Base-by-base conservation (phyloP, 2,329 filamentous ascomycete species). In the Nigrospora sphaerica region DNA sequence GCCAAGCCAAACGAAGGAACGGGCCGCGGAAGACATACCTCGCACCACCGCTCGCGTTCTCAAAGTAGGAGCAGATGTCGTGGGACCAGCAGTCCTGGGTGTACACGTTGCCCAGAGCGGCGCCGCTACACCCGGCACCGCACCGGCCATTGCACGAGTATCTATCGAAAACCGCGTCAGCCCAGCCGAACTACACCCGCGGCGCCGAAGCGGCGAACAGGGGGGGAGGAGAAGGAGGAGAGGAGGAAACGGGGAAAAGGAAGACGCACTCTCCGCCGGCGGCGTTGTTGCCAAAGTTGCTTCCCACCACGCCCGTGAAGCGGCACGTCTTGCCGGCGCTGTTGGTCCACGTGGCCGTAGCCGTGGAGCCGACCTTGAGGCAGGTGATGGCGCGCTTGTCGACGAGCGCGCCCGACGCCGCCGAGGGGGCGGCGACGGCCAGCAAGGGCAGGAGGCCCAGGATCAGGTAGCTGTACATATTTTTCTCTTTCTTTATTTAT, bases 71-170 rank as follows among this genome's bases (percentile, higher is more conserved):
- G 55, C 73, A 76, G 12, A 75, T 67, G 42, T 75, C 73, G 45
- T 75, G 73, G 0, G 66, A 69, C 51, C 71, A 75, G 53, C 73
- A 75, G 42, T 75, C 69, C 49, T 74, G 72, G 0, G 72, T 74
- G 47, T 75, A 75, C 4, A 60, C 69, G 32, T 74, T 72, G 3
- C 72, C 72, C 9, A 75, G 2, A 1, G 69, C 61, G 5, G 57
- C 41, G 6, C 72, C 72, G 1, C 56, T 62, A 42, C 72, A 75
- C 0, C 70, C 72, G 11, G 66, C 68, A 23, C 73, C 72, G 32
- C 73, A 75, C 31, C 72, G 62, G 2, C 72, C 72, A 44, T 74
- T 74, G 46, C 72, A 75, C 10, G 67, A 70, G 40, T 74, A 75
- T 18, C 72, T 75, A 18, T 45, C 16, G 18, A 6, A 6, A 13